Percentiles rank a stretch among this genome's conserved stretches.
Evolutionary conservation across 2,329 filamentous ascomycete genomes (phyloP).

Genomic region (Trichophaea hybrida): DNA sequence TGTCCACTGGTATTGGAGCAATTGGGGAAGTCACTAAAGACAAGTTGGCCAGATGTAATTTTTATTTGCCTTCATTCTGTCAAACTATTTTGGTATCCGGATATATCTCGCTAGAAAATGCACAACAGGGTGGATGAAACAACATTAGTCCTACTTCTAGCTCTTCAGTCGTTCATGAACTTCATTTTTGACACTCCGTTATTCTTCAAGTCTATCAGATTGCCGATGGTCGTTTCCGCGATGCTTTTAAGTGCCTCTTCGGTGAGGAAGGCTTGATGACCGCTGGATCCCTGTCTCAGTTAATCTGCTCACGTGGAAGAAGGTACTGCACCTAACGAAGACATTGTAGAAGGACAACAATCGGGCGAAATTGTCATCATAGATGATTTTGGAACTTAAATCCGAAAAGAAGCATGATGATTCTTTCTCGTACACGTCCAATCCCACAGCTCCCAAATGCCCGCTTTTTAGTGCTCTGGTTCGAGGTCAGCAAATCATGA

Average conservation of each 20-base stretch:
- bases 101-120: too few relatives aligned
- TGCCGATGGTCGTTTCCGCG: constrained; percentile 44
- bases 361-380: constrained; percentile 52
- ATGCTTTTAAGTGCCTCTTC: constrained; percentile 51
- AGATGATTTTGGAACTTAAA: constrained; percentile 48
- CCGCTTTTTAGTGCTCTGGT: constrained; percentile 42
- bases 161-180: neutral
- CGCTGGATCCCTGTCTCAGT: constrained; percentile 31
- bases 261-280: constrained; percentile 58
- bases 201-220: constrained; percentile 38
- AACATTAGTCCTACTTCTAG: neutral
- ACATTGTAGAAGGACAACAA: constrained; percentile 56
- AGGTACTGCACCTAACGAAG: constrained; percentile 33
- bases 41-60: too few relatives aligned
- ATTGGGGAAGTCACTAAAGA: neutral
- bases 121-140: too few relatives aligned
- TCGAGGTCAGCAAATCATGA: neutral
- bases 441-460: constrained; percentile 46
- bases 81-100: too few relatives aligned
- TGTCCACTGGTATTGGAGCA: too few relatives aligned
- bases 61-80: too few relatives aligned
- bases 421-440: constrained; percentile 57
- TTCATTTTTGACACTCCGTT: constrained; percentile 30
- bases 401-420: constrained; percentile 51
- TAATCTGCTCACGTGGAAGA: neutral